Evolutionary conservation across 768 basidiomycete genomes (phyloP).

Genomic region (Hydnomerulius pinastri): DNA sequence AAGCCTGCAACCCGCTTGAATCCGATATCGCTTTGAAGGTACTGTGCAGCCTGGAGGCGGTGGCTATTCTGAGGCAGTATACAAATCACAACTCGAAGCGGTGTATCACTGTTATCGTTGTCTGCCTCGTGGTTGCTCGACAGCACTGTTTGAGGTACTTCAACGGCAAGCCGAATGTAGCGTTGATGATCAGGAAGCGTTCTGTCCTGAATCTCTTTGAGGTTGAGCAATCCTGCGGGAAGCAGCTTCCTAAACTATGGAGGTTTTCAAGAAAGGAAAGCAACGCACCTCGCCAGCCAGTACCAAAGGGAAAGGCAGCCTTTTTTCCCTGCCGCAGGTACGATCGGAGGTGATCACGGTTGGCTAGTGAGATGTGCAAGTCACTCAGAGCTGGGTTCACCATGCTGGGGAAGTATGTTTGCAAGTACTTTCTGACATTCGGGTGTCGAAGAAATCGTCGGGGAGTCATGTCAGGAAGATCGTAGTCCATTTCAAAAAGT

Average conservation of each 20-base stretch:
- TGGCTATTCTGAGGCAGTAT: slow-evolving; percentile 22
- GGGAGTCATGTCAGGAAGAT: neutral
- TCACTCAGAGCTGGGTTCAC: neutral
- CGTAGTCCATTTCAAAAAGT: neutral
- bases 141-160: neutral
- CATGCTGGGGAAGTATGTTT: neutral
- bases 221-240: neutral
- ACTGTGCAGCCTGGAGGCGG: slow-evolving; percentile 14
- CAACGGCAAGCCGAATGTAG: neutral
- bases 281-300: neutral
- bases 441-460: neutral
- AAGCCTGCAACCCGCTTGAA: slow-evolving; percentile 30
- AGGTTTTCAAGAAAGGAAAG: neutral
- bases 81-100: slow-evolving; percentile 26
- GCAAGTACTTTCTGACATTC: neutral
- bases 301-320: neutral
- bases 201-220: neutral
- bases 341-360: neutral
- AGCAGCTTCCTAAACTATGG: too few species aligned
- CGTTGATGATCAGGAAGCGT: neutral
- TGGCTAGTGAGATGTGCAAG: neutral
- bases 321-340: neutral
- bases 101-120: neutral
- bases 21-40: slow-evolving; percentile 30
- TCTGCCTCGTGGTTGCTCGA: neutral